These are phyloP conservation scores for Citropsis articulata DNA, from an alignment of 345 rosid genomes.

Conservation along the genomic window DNA sequence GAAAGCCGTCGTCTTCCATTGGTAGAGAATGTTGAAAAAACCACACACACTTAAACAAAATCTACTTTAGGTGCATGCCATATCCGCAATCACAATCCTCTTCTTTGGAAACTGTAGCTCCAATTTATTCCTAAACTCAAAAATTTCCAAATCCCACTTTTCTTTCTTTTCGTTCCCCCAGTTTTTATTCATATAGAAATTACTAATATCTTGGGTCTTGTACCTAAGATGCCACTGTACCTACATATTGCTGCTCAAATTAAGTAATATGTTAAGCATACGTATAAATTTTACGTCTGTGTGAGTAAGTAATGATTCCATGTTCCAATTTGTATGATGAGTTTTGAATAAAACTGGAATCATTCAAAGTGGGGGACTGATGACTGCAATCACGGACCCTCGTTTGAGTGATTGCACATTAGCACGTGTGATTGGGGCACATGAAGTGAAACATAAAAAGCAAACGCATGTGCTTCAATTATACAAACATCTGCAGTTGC, in stretches of 20 bases:
- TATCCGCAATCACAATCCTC: constrained; percentile 20
- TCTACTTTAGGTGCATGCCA: constrained; percentile 25
- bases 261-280: not conserved
- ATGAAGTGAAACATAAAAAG: constrained; percentile 2
- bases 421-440: constrained; percentile 35
- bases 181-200: not conserved
- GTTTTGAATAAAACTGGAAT: constrained; percentile 25
- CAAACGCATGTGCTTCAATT: constrained; percentile 14
- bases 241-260: not conserved
- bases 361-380: not conserved
- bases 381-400: constrained; percentile 38
- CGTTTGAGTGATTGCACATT: constrained; percentile 15
- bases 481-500: constrained; percentile 12
- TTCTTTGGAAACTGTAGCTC: constrained; percentile 44
- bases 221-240: constrained; percentile 10
- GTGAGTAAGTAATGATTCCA: constrained; percentile 28
- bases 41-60: constrained; percentile 9
- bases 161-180: not conserved
- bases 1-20: constrained; percentile 42
- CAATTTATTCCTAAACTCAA: constrained; percentile 29
- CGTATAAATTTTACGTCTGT: constrained; percentile 2
- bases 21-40: constrained; percentile 37
- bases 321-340: constrained; percentile 33
- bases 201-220: not conserved
- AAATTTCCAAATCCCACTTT: constrained; percentile 17